phyloP scores from a whole-genome alignment of 345 rosid species.

The Eutrema heterophyllum region DNA sequence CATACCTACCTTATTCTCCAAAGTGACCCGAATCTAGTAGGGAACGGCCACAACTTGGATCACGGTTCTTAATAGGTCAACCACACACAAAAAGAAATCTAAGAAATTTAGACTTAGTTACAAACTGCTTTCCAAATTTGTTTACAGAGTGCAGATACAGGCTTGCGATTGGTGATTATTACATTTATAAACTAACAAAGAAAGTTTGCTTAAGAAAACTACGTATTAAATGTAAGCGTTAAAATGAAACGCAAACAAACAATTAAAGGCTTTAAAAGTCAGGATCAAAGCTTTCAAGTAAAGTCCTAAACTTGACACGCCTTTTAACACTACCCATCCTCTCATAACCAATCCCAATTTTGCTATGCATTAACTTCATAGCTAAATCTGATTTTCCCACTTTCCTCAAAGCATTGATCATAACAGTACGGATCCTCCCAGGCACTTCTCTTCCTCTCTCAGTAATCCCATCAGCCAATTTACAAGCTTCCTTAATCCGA shows the following conservation, averaged over 20 bases:
- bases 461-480: slow-evolving; percentile 76
- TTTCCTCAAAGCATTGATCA: slow-evolving; percentile 85
- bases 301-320: slow-evolving; percentile 63
- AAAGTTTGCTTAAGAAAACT: too few species aligned
- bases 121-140: too few species aligned
- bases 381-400: slow-evolving; percentile 81
- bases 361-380: slow-evolving; percentile 83
- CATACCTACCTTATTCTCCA: too few species aligned
- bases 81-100: not conserved
- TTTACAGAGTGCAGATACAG: too few species aligned
- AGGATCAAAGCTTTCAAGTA: slow-evolving; percentile 35
- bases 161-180: too few species aligned
- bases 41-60: too few species aligned
- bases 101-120: not conserved
- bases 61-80: not conserved
- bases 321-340: slow-evolving; percentile 65
- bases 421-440: slow-evolving; percentile 59
- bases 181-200: too few species aligned
- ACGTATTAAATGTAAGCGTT: too few species aligned
- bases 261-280: not conserved
- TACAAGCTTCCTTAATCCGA: slow-evolving; percentile 77
- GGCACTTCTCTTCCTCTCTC: slow-evolving; percentile 82
- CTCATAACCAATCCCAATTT: slow-evolving; percentile 82
- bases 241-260: not conserved
- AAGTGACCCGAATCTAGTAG: too few species aligned